These are phyloP conservation scores for Boletus rubroflammeus DNA, from an alignment of 768 basidiomycete species.

Conservation along the genomic window DNA sequence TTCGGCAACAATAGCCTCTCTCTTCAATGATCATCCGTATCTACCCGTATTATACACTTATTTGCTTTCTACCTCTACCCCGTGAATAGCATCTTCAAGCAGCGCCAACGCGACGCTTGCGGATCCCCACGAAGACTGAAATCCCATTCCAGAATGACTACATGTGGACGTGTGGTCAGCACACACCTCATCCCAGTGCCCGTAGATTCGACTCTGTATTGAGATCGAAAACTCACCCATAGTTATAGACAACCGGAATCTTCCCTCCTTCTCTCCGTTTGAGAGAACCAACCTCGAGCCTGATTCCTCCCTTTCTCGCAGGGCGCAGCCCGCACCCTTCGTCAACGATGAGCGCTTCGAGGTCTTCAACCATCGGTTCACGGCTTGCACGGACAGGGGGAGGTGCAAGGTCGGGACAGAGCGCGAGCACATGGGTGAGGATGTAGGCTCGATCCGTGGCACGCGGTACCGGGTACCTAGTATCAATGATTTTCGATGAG, in stretches of 20 bases:
- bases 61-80: background rate
- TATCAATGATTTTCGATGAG: background rate
- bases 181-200: background rate
- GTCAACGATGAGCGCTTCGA: constrained; percentile 45
- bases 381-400: constrained; percentile 47
- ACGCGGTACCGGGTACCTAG: constrained; percentile 62
- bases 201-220: background rate
- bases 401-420: constrained; percentile 57
- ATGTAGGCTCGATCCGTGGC: constrained; percentile 61
- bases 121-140: constrained; percentile 63
- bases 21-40: background rate
- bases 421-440: constrained; percentile 45
- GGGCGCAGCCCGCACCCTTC: constrained; percentile 67
- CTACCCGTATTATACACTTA: background rate
- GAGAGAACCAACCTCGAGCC: constrained; percentile 49
- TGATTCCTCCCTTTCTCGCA: constrained; percentile 61
- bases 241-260: constrained; percentile 58
- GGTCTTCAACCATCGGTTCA: constrained; percentile 46
- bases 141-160: constrained; percentile 64
- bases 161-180: background rate
- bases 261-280: constrained; percentile 25
- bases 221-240: constrained; percentile 46
- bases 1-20: background rate
- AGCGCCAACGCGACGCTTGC: constrained; percentile 48
- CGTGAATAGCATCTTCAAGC: constrained; percentile 39